Evolutionary conservation across 2,329 filamentous ascomycete species (phyloP), one percentile per base, ranked within the genome.

Genomic region (Chaetomiaceae sp.): DNA sequence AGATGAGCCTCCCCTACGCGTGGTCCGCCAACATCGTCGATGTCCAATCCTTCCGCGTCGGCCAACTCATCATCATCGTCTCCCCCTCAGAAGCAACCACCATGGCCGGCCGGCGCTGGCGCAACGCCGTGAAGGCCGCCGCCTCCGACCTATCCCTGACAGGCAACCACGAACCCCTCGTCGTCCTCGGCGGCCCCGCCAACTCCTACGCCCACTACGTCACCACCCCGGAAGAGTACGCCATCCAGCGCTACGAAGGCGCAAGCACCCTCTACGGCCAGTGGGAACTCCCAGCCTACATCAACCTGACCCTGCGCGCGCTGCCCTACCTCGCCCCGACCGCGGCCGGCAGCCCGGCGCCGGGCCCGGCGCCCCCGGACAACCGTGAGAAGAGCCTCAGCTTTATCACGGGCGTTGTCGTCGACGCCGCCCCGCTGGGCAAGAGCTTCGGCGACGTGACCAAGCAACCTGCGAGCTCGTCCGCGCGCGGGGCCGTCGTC

Each of bases 21-120:
- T 96, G 91, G 91, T 81, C 83, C 0, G 87, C 91, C 4, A 95
- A 96, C 61, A 87, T 96, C 56, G 85, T 95, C 49, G 89, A 96
- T 64, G 78, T 96, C 21, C 91, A 96, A 66, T 71, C 88, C 16
- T 73, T 96, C 13, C 85, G 91, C 19, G 84, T 92, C 2, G 91
- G 91, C 3, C 87, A 95, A 62, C 71, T 96, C 43, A 73, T 95
- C 54, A 87, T 96, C 57, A 84, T 96, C 57, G 78, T 95, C n/a
- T 86, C 85, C 23, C 86, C 90, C 0, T 87, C 89, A 40, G 91
- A 96, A 69, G 89, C 87, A 1, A 93, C 88, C 0, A 96, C 91
- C 8, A 96, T 96, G 91, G 79, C 88, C 1, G 91, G 91, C 1
- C 81, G 91, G 10, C 81, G 91, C 30, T 96, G 91, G 91, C 86